phyloP scores from a whole-genome alignment of 2,329 filamentous ascomycete genomes.

The Shiraia sp. region DNA sequence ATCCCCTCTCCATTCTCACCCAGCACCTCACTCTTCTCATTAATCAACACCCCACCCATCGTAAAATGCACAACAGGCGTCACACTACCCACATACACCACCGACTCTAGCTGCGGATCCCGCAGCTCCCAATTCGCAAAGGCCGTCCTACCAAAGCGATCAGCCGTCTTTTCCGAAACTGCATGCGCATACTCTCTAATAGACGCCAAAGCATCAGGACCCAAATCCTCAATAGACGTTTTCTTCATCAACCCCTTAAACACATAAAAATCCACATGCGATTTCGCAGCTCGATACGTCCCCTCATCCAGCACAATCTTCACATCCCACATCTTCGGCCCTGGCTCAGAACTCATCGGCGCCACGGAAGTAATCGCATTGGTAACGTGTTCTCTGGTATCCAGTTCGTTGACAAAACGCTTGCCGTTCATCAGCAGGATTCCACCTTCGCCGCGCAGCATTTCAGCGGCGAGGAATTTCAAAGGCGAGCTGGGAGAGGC shows the following conservation, averaged over 20 bases:
- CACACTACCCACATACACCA: conserved; percentile 62
- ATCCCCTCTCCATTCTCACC: conserved; percentile 50
- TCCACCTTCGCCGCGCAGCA: conserved; percentile 65
- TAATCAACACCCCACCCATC: conserved; percentile 66
- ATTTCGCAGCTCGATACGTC: conserved; percentile 55
- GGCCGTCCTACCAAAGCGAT: conserved; percentile 53
- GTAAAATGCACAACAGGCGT: conserved; percentile 69
- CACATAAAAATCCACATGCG: conserved; percentile 65
- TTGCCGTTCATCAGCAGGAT: conserved; percentile 57
- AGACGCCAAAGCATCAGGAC: conserved; percentile 40
- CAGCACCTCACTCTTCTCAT: conserved; percentile 58
- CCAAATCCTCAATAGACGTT: conserved; percentile 57
- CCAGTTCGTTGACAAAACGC: conserved; percentile 66
- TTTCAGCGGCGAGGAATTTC: conserved; percentile 68
- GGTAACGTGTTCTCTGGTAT: conserved; percentile 62
- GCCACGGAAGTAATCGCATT: conserved; percentile 53
- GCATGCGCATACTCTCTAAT: conserved; percentile 56
- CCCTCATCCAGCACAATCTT: conserved; percentile 64
- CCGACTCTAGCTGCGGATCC: conserved; percentile 54
- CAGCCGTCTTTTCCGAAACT: conserved; percentile 47
- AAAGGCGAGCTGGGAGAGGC: conserved; percentile 50
- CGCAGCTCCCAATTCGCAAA: conserved; percentile 62
- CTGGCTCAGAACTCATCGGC: conserved; percentile 24
- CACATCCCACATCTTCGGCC: conserved; percentile 60
- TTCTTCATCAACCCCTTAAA: conserved; percentile 65